phyloP scores from a whole-genome alignment of 106 monocot species.

The Iris macrosiphon region DNA sequence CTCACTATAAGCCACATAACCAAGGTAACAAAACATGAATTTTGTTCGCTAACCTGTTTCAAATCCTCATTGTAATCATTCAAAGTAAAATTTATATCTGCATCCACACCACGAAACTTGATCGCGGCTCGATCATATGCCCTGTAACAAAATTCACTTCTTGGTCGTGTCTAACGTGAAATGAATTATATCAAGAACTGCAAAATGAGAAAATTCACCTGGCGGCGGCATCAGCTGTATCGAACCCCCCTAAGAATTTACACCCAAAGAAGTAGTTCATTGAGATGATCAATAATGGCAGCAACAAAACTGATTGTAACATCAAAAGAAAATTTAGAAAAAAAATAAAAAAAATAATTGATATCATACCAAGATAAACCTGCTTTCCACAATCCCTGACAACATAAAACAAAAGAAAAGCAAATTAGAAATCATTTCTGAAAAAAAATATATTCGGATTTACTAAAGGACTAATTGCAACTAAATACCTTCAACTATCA shows the following conservation, averaged over 20 bases:
- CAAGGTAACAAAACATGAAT: no score
- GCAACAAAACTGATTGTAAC: not conserved
- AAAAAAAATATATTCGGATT: no score
- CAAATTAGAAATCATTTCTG: not conserved
- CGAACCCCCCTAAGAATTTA: constrained; percentile 40
- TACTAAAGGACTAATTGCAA: no score
- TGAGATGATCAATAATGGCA: not conserved
- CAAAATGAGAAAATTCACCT: constrained; percentile 9
- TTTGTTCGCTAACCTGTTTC: constrained; percentile 35
- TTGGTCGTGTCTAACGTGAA: not conserved
- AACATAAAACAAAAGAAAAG: not conserved
- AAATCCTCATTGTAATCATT: constrained; percentile 50
- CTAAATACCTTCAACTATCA: no score
- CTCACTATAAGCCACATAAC: no score
- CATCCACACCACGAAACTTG: constrained; percentile 47
- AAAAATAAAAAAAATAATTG: not conserved
- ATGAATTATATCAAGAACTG: not conserved
- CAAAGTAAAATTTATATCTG: constrained; percentile 52
- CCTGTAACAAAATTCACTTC: constrained; percentile 13
- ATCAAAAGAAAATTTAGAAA: not conserved
- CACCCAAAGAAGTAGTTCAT: not conserved
- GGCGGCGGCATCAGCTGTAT: constrained; percentile 56
- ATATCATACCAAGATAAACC: constrained; percentile 41
- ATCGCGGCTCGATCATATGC: constrained; percentile 60
- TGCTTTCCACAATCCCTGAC: constrained; percentile 68